A percentile compares a stretch with the other conserved stretches of the same genome.
phyloP scores from a whole-genome alignment of 2,329 filamentous ascomycete species.

The Pseudocercospora macadamiae region DNA sequence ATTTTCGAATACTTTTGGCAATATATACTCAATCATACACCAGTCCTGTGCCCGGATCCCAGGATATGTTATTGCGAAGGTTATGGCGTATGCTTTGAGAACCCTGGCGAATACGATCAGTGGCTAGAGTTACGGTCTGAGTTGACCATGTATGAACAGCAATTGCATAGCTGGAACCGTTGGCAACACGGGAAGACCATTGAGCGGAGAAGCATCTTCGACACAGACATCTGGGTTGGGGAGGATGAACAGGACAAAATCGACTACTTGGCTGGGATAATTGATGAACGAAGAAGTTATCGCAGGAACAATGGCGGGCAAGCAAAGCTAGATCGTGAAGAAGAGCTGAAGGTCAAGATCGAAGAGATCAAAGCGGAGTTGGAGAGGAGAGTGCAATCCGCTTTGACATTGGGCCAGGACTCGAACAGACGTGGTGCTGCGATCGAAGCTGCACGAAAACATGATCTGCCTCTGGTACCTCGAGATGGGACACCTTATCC shows the following conservation, averaged over 20 bases:
- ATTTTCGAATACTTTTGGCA: conserved; percentile 69
- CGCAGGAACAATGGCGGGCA: neutral
- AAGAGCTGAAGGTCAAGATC: conserved; percentile 41
- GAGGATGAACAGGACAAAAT: conserved; percentile 46
- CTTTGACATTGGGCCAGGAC: conserved; percentile 16
- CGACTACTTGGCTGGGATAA: conserved; percentile 17
- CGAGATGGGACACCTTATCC: neutral
- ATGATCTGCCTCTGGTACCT: neutral
- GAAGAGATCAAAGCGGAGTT: conserved; percentile 49
- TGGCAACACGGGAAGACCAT: conserved; percentile 42
- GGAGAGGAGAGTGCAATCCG: conserved; percentile 46
- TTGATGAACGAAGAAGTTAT: conserved; percentile 9
- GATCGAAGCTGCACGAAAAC: conserved; percentile 53
- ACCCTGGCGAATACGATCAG: conserved; percentile 51
- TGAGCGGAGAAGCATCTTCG: conserved; percentile 24
- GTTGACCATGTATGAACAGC: conserved; percentile 44
- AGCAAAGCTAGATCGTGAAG: conserved; percentile 13
- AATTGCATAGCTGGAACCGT: conserved; percentile 48
- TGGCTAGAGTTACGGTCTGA: conserved; percentile 52
- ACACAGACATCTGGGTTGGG: conserved; percentile 10
- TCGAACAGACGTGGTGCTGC: conserved; percentile 31
- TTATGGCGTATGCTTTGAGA: conserved; percentile 64
- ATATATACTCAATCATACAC: conserved; percentile 60
- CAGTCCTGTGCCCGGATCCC: conserved; percentile 55
- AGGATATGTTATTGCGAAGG: conserved; percentile 66